Conservation (phyloP, 2,329 filamentous ascomycete genomes). For the Hortaea werneckii region DNA sequence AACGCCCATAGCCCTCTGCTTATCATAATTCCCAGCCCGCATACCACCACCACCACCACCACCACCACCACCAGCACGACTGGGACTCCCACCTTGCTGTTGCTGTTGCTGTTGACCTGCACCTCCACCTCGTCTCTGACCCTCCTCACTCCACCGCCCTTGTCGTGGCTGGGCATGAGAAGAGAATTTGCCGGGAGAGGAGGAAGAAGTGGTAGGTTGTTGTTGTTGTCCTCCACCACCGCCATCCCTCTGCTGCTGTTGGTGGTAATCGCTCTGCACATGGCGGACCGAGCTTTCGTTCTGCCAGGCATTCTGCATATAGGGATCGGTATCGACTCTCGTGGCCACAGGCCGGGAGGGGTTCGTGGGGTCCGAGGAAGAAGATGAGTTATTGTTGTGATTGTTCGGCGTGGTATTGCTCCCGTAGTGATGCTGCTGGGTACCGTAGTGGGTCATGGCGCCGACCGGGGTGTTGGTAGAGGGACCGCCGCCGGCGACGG, state of each 20-base stretch:
- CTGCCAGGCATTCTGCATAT: conserved; percentile 59
- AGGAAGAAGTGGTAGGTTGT: no score
- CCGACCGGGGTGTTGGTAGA: no score
- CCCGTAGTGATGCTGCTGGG: no score
- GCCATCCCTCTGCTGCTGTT: conserved; percentile 1
- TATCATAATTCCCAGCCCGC: conserved; percentile 15
- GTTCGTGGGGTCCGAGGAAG: conserved; percentile 19
- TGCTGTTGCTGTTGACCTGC: no score
- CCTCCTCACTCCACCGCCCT: conserved; percentile 14
- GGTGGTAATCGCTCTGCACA: conserved; percentile 32
- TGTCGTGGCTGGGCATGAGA: not conserved
- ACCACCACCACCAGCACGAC: conserved; percentile 8
- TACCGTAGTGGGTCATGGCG: no score
- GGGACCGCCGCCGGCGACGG: not conserved
- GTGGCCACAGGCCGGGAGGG: conserved; percentile 44
- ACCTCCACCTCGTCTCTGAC: conserved; percentile 1
- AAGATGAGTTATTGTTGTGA: no score
- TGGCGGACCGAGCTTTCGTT: conserved; percentile 77
- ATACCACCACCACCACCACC: conserved; percentile 19
- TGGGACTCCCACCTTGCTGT: no score
- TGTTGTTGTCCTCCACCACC: not conserved
- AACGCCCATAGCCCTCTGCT: conserved; percentile 18
- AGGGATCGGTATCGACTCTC: conserved; percentile 78
- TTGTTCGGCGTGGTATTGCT: no score
- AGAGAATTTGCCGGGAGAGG: no score